These are phyloP conservation scores for Solanum lycopersicoides DNA, from an alignment of 257 asterid genomes.

Conservation along the genomic window DNA sequence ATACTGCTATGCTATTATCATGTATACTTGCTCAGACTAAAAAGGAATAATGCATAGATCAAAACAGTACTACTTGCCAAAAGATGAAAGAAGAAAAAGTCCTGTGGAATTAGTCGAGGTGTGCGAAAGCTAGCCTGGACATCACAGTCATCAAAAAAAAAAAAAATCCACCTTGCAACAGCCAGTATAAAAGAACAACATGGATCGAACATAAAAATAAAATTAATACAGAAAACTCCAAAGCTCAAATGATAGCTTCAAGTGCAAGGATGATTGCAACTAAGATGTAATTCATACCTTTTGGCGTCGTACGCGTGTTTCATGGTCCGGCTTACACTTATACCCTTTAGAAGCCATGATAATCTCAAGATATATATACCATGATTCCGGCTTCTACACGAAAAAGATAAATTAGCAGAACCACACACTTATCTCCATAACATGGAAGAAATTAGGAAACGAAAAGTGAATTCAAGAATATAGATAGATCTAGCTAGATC, in stretches of 20 bases:
- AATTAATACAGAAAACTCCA: neutral
- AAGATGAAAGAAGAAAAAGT: neutral
- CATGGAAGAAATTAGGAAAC: neutral
- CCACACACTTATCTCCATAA: neutral
- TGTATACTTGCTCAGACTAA: neutral
- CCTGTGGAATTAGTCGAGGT: neutral
- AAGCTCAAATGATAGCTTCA: neutral
- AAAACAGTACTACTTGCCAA: neutral
- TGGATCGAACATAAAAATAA: neutral
- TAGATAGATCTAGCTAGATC: neutral
- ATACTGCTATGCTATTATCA: neutral
- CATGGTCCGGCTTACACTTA: conserved; percentile 90
- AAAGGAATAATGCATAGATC: neutral
- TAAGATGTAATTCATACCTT: conserved; percentile 43
- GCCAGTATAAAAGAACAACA: neutral
- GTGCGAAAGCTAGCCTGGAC: neutral
- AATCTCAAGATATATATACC: conserved; percentile 33
- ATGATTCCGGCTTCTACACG: conserved; percentile 24
- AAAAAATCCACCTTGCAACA: neutral
- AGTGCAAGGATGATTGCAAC: neutral
- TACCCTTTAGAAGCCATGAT: conserved; percentile 99
- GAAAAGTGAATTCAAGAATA: neutral
- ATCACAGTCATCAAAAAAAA: neutral
- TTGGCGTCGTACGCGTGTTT: conserved; percentile 78
- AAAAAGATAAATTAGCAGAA: neutral